These are phyloP conservation scores for Agaricales sp. DNA, from an alignment of 1,284 basidiomycete genomes.

Conservation along the genomic window DNA sequence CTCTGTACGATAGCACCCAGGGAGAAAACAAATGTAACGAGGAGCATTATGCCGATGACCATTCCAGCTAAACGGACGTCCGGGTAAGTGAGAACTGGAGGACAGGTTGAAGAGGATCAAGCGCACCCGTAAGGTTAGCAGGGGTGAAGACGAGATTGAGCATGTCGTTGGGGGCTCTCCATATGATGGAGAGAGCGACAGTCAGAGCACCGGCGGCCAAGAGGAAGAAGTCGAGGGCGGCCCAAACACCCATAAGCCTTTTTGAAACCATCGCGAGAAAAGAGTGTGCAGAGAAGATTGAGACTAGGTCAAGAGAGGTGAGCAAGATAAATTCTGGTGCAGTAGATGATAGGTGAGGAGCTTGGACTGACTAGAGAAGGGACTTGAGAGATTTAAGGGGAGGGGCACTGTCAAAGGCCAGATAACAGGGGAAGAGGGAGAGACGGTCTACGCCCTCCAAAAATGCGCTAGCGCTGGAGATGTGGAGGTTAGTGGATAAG, in stretches of 20 bases:
- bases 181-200: slow-evolving; percentile 59
- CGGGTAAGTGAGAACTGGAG: slow-evolving; percentile 2
- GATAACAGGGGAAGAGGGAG: slow-evolving; percentile 5
- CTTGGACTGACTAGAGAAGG: neutral
- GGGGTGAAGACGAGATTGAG: slow-evolving; percentile 58
- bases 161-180: slow-evolving; percentile 52
- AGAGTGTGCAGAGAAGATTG: slow-evolving; percentile 9
- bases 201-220: slow-evolving; percentile 57
- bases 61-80: slow-evolving; percentile 43
- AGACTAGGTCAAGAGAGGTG: neutral
- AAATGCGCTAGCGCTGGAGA: neutral
- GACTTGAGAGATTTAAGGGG: neutral
- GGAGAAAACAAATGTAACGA: slow-evolving; percentile 61
- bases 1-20: slow-evolving; percentile 60
- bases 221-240: slow-evolving; percentile 56
- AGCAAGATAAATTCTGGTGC: neutral
- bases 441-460: slow-evolving; percentile 9
- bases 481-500: neutral
- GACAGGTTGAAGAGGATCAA: slow-evolving; percentile 1
- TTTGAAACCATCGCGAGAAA: slow-evolving; percentile 53
- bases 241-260: slow-evolving; percentile 60
- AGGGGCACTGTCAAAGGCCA: neutral
- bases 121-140: slow-evolving; percentile 51
- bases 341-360: neutral
- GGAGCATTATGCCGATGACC: slow-evolving; percentile 54